These are phyloP conservation scores for Boletus huronensis DNA, from an alignment of 768 basidiomycete species.

Conservation along the genomic window DNA sequence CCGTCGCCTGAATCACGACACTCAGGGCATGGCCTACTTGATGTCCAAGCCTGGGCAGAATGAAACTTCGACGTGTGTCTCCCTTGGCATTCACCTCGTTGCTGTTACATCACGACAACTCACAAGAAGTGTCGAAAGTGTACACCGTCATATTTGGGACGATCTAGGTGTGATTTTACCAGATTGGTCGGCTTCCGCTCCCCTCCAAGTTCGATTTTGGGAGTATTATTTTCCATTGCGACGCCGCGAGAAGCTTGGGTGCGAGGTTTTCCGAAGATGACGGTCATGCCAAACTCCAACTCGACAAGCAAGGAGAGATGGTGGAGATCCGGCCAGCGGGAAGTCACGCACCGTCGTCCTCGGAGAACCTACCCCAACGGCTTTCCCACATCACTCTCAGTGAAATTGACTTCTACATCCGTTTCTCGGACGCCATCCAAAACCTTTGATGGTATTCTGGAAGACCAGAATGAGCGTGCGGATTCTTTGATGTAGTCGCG, in stretches of 20 bases:
- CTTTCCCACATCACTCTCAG: constrained; percentile 7
- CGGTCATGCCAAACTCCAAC: constrained; percentile 2
- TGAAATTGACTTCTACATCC: constrained; percentile 3
- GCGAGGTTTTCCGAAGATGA: neutral
- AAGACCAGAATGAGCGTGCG: neutral
- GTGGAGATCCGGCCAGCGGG: neutral
- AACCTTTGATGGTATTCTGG: neutral
- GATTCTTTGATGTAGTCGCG: constrained; percentile 5
- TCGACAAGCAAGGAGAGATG: neutral
- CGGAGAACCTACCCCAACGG: constrained; percentile 8
- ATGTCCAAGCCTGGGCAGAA: neutral
- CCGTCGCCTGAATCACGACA: neutral
- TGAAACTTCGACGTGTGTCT: neutral
- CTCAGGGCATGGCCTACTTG: neutral
- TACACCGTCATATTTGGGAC: neutral
- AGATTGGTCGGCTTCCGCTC: constrained; percentile 8
- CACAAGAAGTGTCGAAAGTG: neutral
- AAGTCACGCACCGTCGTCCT: constrained; percentile 7
- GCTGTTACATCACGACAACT: neutral
- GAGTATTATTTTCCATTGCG: neutral
- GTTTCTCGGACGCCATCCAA: neutral
- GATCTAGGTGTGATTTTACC: constrained; percentile 8
- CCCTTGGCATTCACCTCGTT: neutral
- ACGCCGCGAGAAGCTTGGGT: neutral
- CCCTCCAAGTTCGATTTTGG: constrained; percentile 5